These are phyloP conservation scores for Mortierella sp. DNA, from an alignment of 371 early-diverging fungal species.

Conservation along the genomic window DNA sequence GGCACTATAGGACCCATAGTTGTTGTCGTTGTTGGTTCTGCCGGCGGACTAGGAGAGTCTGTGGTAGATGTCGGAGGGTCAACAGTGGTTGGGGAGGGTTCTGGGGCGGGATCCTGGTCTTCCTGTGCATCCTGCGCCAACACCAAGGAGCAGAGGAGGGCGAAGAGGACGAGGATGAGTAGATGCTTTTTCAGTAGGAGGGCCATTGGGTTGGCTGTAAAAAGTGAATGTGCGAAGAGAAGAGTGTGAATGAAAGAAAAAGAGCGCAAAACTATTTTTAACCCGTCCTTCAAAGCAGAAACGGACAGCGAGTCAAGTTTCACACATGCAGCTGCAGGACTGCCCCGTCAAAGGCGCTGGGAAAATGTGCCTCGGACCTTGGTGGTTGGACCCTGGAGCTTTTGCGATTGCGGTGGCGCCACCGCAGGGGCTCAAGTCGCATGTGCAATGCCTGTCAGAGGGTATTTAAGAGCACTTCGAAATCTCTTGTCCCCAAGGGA, in stretches of 20 bases:
- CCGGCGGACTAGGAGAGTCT: not conserved
- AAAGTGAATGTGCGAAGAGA: not conserved
- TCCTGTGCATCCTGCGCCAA: constrained; percentile 1
- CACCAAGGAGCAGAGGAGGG: not conserved
- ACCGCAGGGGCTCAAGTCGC: no score
- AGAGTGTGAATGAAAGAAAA: not conserved
- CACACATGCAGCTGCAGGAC: no score
- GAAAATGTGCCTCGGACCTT: no score
- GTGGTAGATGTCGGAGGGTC: not conserved
- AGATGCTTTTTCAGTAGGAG: not conserved
- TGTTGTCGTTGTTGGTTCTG: not conserved
- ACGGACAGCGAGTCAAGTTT: no score
- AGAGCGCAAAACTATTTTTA: no score
- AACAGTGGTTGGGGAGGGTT: not conserved
- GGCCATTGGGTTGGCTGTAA: constrained; percentile 2
- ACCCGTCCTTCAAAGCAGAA: no score
- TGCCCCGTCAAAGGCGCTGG: no score
- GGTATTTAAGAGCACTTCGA: not conserved
- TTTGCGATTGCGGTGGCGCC: no score
- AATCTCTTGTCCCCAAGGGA: constrained; percentile 6
- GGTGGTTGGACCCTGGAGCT: no score
- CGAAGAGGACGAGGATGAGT: constrained; percentile 9
- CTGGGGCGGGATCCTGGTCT: not conserved
- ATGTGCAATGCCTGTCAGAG: not conserved
- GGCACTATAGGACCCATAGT: constrained; percentile 2